These are phyloP conservation scores for Quercus lobata DNA, from an alignment of 331 rosid species.

Conservation along the genomic window DNA sequence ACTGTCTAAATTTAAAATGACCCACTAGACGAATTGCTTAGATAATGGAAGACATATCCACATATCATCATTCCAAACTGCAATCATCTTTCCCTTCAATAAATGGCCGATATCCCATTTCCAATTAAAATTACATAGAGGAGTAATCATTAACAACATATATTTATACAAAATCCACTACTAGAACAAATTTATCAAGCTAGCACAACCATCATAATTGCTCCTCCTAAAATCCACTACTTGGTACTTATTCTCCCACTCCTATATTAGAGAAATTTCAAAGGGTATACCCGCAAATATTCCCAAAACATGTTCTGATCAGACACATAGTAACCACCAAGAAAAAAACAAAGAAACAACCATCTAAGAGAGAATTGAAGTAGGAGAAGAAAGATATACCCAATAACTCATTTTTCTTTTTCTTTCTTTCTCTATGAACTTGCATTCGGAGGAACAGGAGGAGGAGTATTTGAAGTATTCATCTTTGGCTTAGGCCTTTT, in stretches of 20 bases:
- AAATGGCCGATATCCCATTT: background rate
- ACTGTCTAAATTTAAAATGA: background rate
- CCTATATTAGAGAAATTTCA: background rate
- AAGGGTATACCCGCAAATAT: background rate
- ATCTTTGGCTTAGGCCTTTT: constrained; percentile 53
- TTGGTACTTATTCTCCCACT: constrained; percentile 2
- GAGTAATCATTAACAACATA: constrained; percentile 8
- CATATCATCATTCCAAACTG: background rate
- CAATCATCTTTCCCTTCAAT: background rate
- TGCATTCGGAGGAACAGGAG: background rate
- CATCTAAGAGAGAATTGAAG: background rate
- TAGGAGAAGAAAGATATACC: background rate
- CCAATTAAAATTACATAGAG: background rate
- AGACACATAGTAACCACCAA: background rate
- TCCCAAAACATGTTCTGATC: constrained; percentile 8
- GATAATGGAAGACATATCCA: background rate
- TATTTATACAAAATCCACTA: constrained; percentile 15
- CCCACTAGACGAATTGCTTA: background rate
- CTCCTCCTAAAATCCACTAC: background rate
- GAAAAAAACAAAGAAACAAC: constrained; percentile 9
- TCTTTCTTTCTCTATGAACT: background rate
- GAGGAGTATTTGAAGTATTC: background rate
- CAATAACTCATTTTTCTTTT: background rate
- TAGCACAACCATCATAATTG: background rate
- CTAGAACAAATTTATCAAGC: background rate